A percentile compares a stretch with the other conserved stretches of the same genome.
Evolutionary conservation across 192 early-diverging fungal genomes (phyloP).

Genomic region (Phycomyces blakesleeanus): DNA sequence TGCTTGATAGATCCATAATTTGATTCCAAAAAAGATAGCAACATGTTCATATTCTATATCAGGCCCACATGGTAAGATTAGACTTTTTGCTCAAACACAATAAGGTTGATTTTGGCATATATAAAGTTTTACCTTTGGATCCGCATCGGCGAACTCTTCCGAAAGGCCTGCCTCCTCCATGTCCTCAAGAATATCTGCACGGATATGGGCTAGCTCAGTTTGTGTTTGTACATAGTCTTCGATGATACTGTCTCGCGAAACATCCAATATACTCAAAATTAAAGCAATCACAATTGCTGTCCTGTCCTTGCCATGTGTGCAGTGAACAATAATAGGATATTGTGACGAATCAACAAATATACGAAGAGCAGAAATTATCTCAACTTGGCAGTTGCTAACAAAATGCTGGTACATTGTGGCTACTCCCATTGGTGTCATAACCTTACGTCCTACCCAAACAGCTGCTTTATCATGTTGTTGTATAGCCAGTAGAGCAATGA

Average conservation of each 20-base stretch:
- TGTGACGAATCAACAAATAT: slow-evolving; percentile 49
- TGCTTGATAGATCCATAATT: background rate
- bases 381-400: slow-evolving; percentile 43
- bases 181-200: slow-evolving; percentile 44
- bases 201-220: slow-evolving; percentile 38
- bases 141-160: slow-evolving; percentile 45
- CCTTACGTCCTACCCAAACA: slow-evolving; percentile 1
- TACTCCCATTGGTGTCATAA: slow-evolving; percentile 43
- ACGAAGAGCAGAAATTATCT: slow-evolving; percentile 44
- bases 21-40: background rate
- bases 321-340: slow-evolving; percentile 63
- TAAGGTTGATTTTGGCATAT: background rate
- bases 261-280: slow-evolving; percentile 46
- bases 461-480: slow-evolving; percentile 13
- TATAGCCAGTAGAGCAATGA: background rate
- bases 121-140: slow-evolving; percentile 38
- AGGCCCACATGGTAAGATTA: too few species aligned
- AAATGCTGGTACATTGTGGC: slow-evolving; percentile 48
- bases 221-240: slow-evolving; percentile 54
- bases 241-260: slow-evolving; percentile 51
- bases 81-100: background rate
- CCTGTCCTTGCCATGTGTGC: slow-evolving; percentile 65
- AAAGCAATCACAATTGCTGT: slow-evolving; percentile 60
- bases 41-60: background rate
- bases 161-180: slow-evolving; percentile 52